These are phyloP conservation scores for Neonectria sp. DNA, from an alignment of 2,329 filamentous ascomycete genomes.

Conservation along the genomic window DNA sequence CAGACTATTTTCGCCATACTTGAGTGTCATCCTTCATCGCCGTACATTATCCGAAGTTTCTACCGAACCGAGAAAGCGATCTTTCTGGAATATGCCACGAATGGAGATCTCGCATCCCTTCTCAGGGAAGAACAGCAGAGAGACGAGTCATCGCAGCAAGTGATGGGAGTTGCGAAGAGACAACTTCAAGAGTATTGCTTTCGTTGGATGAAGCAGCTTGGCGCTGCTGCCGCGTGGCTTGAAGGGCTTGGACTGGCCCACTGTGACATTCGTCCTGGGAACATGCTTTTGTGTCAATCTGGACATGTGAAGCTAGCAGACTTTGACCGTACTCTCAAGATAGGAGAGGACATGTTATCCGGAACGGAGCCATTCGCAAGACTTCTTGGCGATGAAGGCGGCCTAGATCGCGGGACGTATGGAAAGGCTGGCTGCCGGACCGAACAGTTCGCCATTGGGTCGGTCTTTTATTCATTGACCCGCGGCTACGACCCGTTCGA, in stretches of 20 bases:
- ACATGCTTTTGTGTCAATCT: constrained; percentile 22
- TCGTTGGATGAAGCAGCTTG: constrained; percentile 30
- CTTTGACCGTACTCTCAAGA: constrained; percentile 19
- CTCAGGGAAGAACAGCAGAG: constrained; percentile 18
- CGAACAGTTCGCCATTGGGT: constrained; percentile 34
- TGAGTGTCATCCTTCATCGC: constrained; percentile 25
- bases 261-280: constrained; percentile 28
- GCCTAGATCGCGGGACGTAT: constrained; percentile 17
- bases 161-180: constrained; percentile 19
- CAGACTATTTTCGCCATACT: constrained; percentile 25
- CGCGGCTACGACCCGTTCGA: constrained; percentile 27
- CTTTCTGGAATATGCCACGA: constrained; percentile 28
- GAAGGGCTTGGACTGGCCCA: constrained; percentile 26
- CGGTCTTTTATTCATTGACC: constrained; percentile 26
- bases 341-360: background rate
- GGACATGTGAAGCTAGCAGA: constrained; percentile 26
- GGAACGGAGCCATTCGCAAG: constrained; percentile 30
- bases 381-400: constrained; percentile 22
- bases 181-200: constrained; percentile 16
- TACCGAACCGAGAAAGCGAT: constrained; percentile 20
- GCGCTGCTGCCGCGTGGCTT: constrained; percentile 30
- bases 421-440: constrained; percentile 19
- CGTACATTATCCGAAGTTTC: constrained; percentile 30
- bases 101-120: constrained; percentile 17
- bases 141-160: constrained; percentile 19